Percentiles rank a stretch among this genome's conserved stretches.
Evolutionary conservation across 805 yeast species (phyloP).

Genomic region (Hanseniaspora meyeri): DNA sequence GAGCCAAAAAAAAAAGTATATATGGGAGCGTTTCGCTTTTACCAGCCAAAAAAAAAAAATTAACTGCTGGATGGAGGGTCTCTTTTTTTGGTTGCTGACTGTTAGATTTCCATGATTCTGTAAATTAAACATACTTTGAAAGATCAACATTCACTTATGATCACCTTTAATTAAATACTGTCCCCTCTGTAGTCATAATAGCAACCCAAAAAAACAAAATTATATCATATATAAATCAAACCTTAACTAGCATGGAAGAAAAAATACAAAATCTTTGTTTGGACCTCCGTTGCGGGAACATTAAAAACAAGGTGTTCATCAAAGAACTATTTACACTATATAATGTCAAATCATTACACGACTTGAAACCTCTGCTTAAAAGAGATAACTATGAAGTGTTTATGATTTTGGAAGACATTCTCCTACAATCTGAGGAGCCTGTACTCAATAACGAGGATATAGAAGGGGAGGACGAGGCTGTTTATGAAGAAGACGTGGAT

Average conservation of each 20-base stretch:
- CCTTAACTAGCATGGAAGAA: neutral
- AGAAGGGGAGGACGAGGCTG: slow-evolving; percentile 8
- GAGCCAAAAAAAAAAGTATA: too few relatives aligned
- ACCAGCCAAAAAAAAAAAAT: too few relatives aligned
- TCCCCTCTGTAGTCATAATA: too few relatives aligned
- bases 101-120: too few relatives aligned
- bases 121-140: too few relatives aligned
- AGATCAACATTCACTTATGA: too few relatives aligned
- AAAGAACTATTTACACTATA: neutral
- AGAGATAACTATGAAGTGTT: neutral
- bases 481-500: slow-evolving; percentile 21
- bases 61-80: too few relatives aligned
- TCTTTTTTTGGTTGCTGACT: too few relatives aligned
- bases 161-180: too few relatives aligned
- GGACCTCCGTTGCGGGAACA: neutral
- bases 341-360: neutral
- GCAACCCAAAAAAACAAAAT: too few relatives aligned
- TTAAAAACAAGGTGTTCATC: slow-evolving; percentile 1
- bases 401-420: neutral
- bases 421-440: neutral
- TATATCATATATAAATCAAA: too few relatives aligned
- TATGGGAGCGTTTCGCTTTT: too few relatives aligned
- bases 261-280: neutral
- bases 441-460: neutral
- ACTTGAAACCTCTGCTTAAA: neutral